Base-by-base conservation (phyloP, 176 grass and related monocot genomes). In the Musa beccarii region DNA sequence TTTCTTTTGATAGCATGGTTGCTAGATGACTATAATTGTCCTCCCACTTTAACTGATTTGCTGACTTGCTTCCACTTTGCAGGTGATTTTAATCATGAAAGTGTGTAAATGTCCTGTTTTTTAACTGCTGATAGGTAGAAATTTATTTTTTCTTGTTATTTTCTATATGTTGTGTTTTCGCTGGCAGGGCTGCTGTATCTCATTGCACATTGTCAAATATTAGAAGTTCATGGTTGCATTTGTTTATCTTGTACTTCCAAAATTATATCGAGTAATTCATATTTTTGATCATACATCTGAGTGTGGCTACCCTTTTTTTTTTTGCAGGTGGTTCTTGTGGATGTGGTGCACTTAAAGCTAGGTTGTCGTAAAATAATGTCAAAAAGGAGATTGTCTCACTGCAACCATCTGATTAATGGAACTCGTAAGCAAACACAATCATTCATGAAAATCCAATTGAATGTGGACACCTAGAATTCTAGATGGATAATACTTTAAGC, bases 391-490 rank as follows among this genome's bases (percentile, higher is more conserved):
- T 8, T 51, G 63, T 28, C 63, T 23, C n/a, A 21, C 29, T 17
- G 20, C 68, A 70, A 70, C 68, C 15, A 20, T 21, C 68, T 49
- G 3, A 21, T 70, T n/a, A 13, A 70, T 70, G 43, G 68, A 70
- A 70, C 68, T 70, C 68, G 68, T 70, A 70, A 70, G 68, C 34
- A 66, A 51, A 43, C 49, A 70, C 0, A 1, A 51, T 69, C 17
- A 20, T 51, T 70, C 68, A 51, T 70, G 12, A 9, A 11, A 49
- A 13, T 69, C 29, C 43, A 51, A 70, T 11, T 70, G 43, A n/a
- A 20, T 21, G 15, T 11, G 50, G 8, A 19, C 12, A 43, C 34
- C 65, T 68, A 70, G 2, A 70, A 11, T 51, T 69, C 34, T 69
- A 16, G 4, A 16, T 69, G 66, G 66, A 49, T 69, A 49, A n/a